Evolutionary conservation across 139 green algal species (phyloP).

Genomic region (Chlorella sp.): DNA sequence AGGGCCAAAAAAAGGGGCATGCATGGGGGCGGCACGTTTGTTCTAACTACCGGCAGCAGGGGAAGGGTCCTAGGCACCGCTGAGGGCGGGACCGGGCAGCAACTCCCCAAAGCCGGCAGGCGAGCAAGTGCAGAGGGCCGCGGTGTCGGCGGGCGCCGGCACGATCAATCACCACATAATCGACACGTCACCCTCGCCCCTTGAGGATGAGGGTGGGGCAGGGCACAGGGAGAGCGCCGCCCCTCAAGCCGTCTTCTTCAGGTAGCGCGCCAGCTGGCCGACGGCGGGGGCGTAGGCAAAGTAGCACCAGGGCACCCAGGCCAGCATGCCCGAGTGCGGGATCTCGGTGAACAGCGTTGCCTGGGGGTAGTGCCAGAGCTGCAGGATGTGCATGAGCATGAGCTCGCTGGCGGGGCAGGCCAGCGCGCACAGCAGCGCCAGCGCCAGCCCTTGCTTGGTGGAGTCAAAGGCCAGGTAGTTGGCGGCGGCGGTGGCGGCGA

Average conservation of each 20-base stretch:
- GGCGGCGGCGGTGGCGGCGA: constrained; percentile 36
- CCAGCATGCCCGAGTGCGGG: constrained; percentile 44
- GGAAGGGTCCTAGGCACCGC: not conserved
- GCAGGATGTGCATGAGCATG: constrained; percentile 54
- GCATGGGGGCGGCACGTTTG: not conserved
- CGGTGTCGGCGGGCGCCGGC: too few relatives aligned
- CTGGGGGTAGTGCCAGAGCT: constrained; percentile 68
- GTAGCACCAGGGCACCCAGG: constrained; percentile 57
- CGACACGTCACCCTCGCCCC: too few relatives aligned
- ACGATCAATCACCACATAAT: not conserved
- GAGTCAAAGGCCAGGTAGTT: constrained; percentile 60
- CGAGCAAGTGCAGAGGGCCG: not conserved
- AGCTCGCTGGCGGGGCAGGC: constrained; percentile 48
- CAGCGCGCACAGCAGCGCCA: constrained; percentile 66
- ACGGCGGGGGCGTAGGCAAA: constrained; percentile 63
- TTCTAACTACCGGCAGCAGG: not conserved
- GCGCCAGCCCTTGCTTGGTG: constrained; percentile 60
- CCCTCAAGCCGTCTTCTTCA: constrained; percentile 26
- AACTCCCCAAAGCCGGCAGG: not conserved
- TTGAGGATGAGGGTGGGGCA: too few relatives aligned
- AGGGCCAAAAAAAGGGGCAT: not conserved
- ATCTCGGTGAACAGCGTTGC: constrained; percentile 47
- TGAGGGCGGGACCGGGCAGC: not conserved
- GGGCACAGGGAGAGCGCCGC: not conserved
- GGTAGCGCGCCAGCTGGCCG: constrained; percentile 46